These are phyloP conservation scores for Russula sp. DNA, from an alignment of 768 basidiomycete species.

Conservation along the genomic window DNA sequence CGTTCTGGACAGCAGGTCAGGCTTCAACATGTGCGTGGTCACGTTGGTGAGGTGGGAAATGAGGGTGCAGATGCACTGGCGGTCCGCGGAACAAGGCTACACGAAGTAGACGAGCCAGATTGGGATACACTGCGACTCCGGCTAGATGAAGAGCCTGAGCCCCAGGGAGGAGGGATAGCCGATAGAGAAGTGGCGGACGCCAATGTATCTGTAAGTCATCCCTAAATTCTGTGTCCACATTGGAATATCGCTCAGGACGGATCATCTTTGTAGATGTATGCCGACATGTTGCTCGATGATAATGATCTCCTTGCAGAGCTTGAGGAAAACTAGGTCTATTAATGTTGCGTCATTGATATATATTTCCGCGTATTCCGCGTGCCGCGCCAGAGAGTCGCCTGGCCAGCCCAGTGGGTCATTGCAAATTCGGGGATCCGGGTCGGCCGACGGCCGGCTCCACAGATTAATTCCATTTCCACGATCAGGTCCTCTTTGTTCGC, in stretches of 20 bases:
- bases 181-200: not conserved
- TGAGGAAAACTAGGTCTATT: constrained; percentile 3
- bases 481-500: constrained; percentile 8
- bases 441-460: not conserved
- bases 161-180: not conserved
- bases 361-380: not conserved
- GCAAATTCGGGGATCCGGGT: not conserved
- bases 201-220: constrained; percentile 9
- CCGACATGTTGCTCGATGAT: constrained; percentile 21
- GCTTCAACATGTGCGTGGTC: constrained; percentile 75
- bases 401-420: not conserved
- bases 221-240: not conserved
- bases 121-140: constrained; percentile 44
- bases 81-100: constrained; percentile 50
- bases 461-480: not conserved
- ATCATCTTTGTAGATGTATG: constrained; percentile 14
- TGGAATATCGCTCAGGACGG: not conserved
- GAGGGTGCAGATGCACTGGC: constrained; percentile 82
- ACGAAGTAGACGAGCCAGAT: constrained; percentile 49
- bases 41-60: constrained; percentile 75
- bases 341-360: not conserved
- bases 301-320: constrained; percentile 19
- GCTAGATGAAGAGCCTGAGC: constrained; percentile 6
- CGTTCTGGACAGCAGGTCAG: constrained; percentile 51
- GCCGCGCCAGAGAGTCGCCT: too few relatives aligned